Conservation (phyloP, 2,329 filamentous ascomycete genomes). For the Drechslerella dactyloides region DNA sequence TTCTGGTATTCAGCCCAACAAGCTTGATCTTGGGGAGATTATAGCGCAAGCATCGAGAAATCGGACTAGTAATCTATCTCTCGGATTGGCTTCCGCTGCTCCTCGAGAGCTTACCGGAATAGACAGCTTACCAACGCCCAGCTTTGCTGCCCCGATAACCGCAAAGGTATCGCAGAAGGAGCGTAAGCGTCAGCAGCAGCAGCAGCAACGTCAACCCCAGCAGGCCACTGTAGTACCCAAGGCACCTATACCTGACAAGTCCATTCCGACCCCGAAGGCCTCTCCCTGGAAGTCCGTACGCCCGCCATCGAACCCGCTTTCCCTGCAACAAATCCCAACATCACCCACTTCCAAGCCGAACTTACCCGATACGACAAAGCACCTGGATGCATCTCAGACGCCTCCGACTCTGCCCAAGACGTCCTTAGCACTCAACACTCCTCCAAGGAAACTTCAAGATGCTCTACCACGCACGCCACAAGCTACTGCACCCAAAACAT, state of each 20-base stretch:
- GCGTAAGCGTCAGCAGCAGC: conserved; percentile 80
- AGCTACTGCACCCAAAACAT: conserved; percentile 20
- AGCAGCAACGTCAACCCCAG: conserved; percentile 59
- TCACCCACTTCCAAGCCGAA: conserved; percentile 27
- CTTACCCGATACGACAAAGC: no score
- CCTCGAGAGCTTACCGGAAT: conserved; percentile 57
- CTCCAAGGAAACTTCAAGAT: conserved; percentile 8
- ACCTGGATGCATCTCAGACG: no score
- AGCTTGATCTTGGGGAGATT: conserved; percentile 77
- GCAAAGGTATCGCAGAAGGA: conserved; percentile 86
- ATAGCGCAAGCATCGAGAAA: conserved; percentile 68
- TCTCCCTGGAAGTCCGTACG: conserved; percentile 43
- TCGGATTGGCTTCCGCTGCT: conserved; percentile 62
- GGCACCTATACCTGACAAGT: conserved; percentile 15
- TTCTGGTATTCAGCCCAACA: conserved; percentile 65
- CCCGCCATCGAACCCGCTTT: conserved; percentile 41
- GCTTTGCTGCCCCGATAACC: conserved; percentile 55
- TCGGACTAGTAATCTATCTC: conserved; percentile 63
- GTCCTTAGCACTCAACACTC: conserved; percentile 15
- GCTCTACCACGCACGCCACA: conserved; percentile 1
- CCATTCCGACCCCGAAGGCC: conserved; percentile 12
- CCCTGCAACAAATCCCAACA: conserved; percentile 19
- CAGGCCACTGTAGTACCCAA: conserved; percentile 1
- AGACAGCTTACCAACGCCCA: conserved; percentile 53
- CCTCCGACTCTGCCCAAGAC: conserved; percentile 1